Conservation (phyloP, 371 early-diverging fungal species). For the Mucor circinelloides region DNA sequence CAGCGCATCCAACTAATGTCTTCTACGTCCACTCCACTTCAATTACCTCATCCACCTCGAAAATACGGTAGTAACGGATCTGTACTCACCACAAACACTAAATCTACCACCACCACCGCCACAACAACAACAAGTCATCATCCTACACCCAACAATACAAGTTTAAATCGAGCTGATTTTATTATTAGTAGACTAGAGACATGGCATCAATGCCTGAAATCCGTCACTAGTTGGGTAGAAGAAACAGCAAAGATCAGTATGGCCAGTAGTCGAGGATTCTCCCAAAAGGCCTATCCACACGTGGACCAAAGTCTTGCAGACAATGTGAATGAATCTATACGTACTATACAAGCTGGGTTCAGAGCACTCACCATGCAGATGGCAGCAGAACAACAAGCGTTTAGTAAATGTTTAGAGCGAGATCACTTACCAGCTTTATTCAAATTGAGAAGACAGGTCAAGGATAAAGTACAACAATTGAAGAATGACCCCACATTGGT, state of each 20-base stretch:
- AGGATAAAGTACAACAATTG: conserved; percentile 35
- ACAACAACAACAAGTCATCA: background rate
- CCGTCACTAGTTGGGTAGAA: conserved; percentile 35
- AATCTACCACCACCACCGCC: background rate
- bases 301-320: conserved; percentile 15
- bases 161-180: conserved; percentile 36
- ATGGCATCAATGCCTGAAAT: conserved; percentile 35
- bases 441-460: conserved; percentile 33
- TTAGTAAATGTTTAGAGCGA: conserved; percentile 25
- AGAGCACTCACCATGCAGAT: conserved; percentile 31
- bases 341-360: conserved; percentile 30
- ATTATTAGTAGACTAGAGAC: conserved; percentile 33
- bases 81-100: background rate
- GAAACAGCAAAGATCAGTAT: conserved; percentile 32
- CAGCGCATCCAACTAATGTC: background rate
- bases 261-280: conserved; percentile 34
- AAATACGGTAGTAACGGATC: conserved; percentile 20
- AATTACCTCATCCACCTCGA: conserved; percentile 1
- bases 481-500: conserved; percentile 28
- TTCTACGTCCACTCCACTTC: conserved; percentile 18
- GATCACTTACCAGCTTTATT: conserved; percentile 26
- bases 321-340: conserved; percentile 17
- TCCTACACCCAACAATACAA: background rate
- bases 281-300: conserved; percentile 27
- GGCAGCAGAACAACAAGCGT: conserved; percentile 33